These are phyloP conservation scores for Stropharia rugosoannulata DNA, from an alignment of 768 basidiomycete genomes.

Conservation along the genomic window DNA sequence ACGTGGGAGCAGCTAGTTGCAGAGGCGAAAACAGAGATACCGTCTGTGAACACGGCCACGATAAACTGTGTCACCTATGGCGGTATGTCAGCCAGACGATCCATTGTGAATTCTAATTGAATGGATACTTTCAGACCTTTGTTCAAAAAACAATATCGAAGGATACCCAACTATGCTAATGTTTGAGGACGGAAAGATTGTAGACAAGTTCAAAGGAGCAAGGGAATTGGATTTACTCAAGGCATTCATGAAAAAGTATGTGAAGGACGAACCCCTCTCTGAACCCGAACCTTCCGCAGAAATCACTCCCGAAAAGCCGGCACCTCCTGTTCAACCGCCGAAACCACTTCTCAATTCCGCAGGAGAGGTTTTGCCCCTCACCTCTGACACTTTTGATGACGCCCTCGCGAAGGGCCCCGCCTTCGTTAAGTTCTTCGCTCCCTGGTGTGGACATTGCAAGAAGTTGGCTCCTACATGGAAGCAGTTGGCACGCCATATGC, in stretches of 20 bases:
- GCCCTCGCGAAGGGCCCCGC: slow-evolving; percentile 41
- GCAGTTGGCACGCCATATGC: slow-evolving; percentile 69
- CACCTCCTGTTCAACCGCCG: slow-evolving; percentile 10
- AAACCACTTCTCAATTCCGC: slow-evolving; percentile 28
- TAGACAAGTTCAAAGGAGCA: slow-evolving; percentile 53
- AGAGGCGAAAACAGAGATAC: slow-evolving; percentile 46
- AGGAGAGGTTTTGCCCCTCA: slow-evolving; percentile 38
- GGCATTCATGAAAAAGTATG: slow-evolving; percentile 51
- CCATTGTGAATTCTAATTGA: not conserved
- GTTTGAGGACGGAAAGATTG: slow-evolving; percentile 62
- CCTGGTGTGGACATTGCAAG: slow-evolving; percentile 98
- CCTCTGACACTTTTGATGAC: slow-evolving; percentile 34
- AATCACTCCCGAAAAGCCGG: slow-evolving; percentile 6
- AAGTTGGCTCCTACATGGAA: slow-evolving; percentile 84
- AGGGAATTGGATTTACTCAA: slow-evolving; percentile 56
- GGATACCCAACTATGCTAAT: slow-evolving; percentile 80
- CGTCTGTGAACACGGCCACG: slow-evolving; percentile 67
- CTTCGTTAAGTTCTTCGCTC: slow-evolving; percentile 79
- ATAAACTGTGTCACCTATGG: slow-evolving; percentile 59
- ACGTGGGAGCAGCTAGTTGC: slow-evolving; percentile 75
- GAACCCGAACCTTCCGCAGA: slow-evolving; percentile 14
- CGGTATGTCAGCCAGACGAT: slow-evolving; percentile 43
- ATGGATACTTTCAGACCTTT: slow-evolving; percentile 59
- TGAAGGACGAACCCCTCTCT: slow-evolving; percentile 13
- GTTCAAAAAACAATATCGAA: slow-evolving; percentile 61